Conservation (phyloP, 2,329 filamentous ascomycete genomes). For the Cladosporium oxysporum region DNA sequence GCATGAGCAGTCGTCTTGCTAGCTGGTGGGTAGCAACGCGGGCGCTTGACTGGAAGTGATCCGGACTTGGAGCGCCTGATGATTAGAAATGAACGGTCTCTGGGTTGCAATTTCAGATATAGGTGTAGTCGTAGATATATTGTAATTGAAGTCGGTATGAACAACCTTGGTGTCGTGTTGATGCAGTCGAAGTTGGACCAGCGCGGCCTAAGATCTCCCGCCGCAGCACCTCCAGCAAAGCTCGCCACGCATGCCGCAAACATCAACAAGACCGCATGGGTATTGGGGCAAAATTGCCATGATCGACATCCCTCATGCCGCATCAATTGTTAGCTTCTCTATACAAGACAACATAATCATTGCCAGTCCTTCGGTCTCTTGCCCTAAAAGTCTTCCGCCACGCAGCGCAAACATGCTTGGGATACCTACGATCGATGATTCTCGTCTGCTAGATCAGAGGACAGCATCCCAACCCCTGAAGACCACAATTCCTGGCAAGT, state of each 20-base stretch:
- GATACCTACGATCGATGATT: neutral
- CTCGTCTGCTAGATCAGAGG: neutral
- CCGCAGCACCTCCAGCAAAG: neutral
- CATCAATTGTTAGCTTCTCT: neutral
- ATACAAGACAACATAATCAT: neutral
- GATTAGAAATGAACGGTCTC: neutral
- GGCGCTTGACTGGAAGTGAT: neutral
- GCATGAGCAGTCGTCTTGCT: neutral
- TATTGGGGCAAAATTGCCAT: neutral
- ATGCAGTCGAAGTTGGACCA: neutral
- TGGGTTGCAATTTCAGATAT: neutral
- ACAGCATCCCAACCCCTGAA: neutral
- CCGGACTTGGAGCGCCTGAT: neutral
- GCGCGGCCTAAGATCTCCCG: no score
- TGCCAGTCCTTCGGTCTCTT: neutral
- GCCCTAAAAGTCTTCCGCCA: neutral
- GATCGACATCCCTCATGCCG: neutral
- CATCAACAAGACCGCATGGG: neutral
- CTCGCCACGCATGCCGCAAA: neutral
- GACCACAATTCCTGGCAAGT: neutral
- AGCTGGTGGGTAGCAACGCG: neutral
- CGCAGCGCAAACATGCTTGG: neutral
- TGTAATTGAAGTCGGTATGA: neutral
- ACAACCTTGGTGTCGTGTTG: neutral
- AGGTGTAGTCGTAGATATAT: neutral